Conservation (phyloP, 768 basidiomycete genomes). For the Collybia nuda region DNA sequence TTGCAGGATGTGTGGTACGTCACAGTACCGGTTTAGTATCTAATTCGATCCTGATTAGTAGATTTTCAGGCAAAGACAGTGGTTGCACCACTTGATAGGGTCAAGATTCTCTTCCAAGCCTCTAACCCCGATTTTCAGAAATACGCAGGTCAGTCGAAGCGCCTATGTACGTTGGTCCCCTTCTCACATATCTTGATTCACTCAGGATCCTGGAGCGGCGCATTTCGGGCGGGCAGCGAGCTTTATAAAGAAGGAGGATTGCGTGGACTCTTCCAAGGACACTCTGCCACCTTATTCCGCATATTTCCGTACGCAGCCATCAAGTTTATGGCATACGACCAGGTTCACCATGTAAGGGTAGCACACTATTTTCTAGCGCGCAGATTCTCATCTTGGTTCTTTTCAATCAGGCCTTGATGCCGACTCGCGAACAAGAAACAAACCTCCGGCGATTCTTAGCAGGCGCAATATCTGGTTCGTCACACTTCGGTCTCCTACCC, state of each 20-base stretch:
- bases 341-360: constrained; percentile 66
- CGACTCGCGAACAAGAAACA: constrained; percentile 75
- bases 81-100: constrained; percentile 94
- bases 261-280: constrained; percentile 90
- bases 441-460: constrained; percentile 79
- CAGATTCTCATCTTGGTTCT: constrained; percentile 3
- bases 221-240: constrained; percentile 69
- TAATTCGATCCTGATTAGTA: background rate
- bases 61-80: constrained; percentile 80
- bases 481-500: background rate
- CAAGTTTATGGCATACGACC: constrained; percentile 96
- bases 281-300: constrained; percentile 90
- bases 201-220: constrained; percentile 85
- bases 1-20: constrained; percentile 92
- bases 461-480: constrained; percentile 83
- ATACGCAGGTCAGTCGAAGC: constrained; percentile 73
- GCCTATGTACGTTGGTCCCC: constrained; percentile 16
- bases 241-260: constrained; percentile 72
- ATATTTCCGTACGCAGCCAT: constrained; percentile 97
- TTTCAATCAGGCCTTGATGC: constrained; percentile 73
- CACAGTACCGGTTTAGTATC: constrained; percentile 7
- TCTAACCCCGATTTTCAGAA: constrained; percentile 93
- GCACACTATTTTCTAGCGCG: background rate
- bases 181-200: background rate
- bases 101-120: constrained; percentile 98